Conservation (phyloP, 2,329 filamentous ascomycete species). For the Xylaria sp. region DNA sequence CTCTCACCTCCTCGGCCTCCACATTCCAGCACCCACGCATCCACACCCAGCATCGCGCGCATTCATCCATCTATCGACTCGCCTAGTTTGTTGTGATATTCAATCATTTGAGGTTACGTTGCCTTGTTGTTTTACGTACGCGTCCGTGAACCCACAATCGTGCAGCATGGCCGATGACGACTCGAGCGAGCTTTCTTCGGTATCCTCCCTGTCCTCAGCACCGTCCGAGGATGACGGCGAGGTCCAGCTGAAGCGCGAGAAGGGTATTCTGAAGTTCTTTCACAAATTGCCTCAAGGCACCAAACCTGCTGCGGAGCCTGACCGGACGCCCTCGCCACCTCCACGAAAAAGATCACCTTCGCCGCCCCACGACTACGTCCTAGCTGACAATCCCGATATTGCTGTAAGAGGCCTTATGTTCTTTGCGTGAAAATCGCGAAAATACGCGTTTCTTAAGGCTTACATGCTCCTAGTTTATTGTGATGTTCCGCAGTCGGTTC, state of each 20-base stretch:
- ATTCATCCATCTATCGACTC: slow-evolving; percentile 18
- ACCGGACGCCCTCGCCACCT: slow-evolving; percentile 67
- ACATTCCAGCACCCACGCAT: slow-evolving; percentile 35
- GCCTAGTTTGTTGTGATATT: not conserved
- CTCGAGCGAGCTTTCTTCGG: slow-evolving; percentile 66
- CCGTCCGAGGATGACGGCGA: slow-evolving; percentile 61
- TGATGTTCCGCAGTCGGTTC: slow-evolving; percentile 97
- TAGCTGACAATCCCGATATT: slow-evolving; percentile 91
- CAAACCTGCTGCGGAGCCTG: slow-evolving; percentile 44
- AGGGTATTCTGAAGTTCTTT: slow-evolving; percentile 72
- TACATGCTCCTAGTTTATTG: slow-evolving; percentile 75
- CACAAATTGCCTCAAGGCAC: slow-evolving; percentile 58
- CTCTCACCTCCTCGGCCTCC: slow-evolving; percentile 37
- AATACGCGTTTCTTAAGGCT: slow-evolving; percentile 53
- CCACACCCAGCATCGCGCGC: slow-evolving; percentile 22
- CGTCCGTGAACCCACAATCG: slow-evolving; percentile 3
- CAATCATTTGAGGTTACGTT: no score
- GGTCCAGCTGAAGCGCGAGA: slow-evolving; percentile 55
- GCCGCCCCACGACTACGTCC: slow-evolving; percentile 85
- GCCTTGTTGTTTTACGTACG: not conserved
- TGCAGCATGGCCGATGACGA: slow-evolving; percentile 64
- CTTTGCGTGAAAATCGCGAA: slow-evolving; percentile 58
- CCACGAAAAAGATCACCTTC: slow-evolving; percentile 82
- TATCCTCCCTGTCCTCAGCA: slow-evolving; percentile 51
- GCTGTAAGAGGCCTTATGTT: slow-evolving; percentile 70